These are phyloP conservation scores for Naganishia liquefaciens DNA, from an alignment of 1,284 basidiomycete genomes.

Conservation along the genomic window DNA sequence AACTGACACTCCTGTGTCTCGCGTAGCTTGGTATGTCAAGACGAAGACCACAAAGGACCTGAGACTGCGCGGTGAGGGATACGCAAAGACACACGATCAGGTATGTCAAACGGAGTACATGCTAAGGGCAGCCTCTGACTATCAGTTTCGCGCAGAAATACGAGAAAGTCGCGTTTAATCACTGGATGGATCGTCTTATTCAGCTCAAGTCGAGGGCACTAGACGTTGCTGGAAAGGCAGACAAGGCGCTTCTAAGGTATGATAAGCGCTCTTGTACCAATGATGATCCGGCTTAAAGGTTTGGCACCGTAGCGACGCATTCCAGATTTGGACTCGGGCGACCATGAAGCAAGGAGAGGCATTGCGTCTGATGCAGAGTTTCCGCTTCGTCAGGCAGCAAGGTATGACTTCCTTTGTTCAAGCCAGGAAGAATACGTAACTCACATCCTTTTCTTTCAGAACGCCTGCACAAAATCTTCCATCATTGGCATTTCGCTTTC, in stretches of 20 bases:
- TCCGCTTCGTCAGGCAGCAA: constrained; percentile 33
- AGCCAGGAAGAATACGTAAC: background rate
- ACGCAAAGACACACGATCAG: constrained; percentile 6
- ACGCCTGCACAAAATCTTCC: constrained; percentile 24
- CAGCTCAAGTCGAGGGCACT: constrained; percentile 15
- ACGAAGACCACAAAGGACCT: constrained; percentile 8
- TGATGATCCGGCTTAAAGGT: background rate
- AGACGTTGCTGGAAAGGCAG: background rate
- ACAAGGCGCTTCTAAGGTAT: constrained; percentile 16
- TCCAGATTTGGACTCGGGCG: constrained; percentile 27
- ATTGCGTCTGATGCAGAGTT: constrained; percentile 33
- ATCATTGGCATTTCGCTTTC: constrained; percentile 26
- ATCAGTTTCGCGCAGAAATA: constrained; percentile 1
- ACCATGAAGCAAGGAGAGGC: constrained; percentile 32
- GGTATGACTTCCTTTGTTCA: constrained; percentile 3
- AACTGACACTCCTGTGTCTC: background rate
- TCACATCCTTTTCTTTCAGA: background rate
- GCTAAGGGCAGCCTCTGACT: background rate
- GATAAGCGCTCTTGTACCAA: background rate
- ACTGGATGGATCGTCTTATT: constrained; percentile 27
- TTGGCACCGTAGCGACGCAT: constrained; percentile 4
- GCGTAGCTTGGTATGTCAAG: constrained; percentile 1
- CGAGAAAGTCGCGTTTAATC: constrained; percentile 12
- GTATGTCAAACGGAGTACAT: background rate
- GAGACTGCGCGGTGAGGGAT: background rate